Evolutionary conservation across 2,329 filamentous ascomycete genomes (phyloP), one percentile per base, ranked within the genome.

Genomic region (Atkinsonella texensis): DNA sequence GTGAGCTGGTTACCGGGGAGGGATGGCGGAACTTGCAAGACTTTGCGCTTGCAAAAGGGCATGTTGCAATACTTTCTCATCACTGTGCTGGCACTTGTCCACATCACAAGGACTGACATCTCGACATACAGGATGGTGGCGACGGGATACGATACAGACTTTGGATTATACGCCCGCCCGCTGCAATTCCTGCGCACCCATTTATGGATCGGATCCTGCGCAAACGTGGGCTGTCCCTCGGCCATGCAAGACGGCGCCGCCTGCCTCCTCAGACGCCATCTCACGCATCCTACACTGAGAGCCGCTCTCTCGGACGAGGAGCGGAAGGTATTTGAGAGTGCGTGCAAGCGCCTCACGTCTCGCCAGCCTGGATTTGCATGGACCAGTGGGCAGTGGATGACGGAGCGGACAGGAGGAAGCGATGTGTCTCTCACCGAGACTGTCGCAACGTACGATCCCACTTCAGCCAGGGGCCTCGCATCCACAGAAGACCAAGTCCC

Each of bases 351-450:
- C 12, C 66, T 86, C 3, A 77, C 69, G 1, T 78, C 75, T 4
- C 69, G 76, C 4, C 72, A 83, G 23, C 60, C 66, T 0, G 43
- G 32, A 4, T 56, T 65, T 17, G 77, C 79, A 0, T 88, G 84
- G 84, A 88, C 83, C 0, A 84, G 78, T 41, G 84, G 84, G 0
- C 84, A 88, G 62, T 88, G 85, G 84, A 87, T 88, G 84, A 88
- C 84, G 0, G 84, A 87, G 58, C 73, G 84, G 2, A 73, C 74
- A 0, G 84, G 84, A 1, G 84, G 84, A 0, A 85, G 81, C 55
- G 84, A 88, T 58, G 81, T 87, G 1, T 80, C 79, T 3, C 73
- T 75, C 39, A 85, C 81, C 0, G 84, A 88, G 64, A 87, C 84
- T 0, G 65, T 77, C 4, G 81, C 82, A 3, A 64, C 52, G 28